Evolutionary conservation across 805 yeast genomes (phyloP).

Genomic region (Debaryomyces castellii): DNA sequence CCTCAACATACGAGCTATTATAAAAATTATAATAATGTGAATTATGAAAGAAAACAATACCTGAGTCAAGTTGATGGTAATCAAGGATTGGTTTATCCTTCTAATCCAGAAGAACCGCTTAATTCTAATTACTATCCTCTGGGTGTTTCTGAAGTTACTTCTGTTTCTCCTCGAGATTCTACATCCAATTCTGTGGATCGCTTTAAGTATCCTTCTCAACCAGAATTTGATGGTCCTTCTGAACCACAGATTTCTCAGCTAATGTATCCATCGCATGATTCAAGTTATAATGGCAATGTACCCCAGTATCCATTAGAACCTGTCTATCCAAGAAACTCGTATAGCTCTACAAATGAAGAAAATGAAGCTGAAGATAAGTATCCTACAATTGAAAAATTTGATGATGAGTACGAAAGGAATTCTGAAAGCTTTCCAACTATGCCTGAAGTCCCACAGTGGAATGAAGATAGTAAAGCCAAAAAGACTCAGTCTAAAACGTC

Average conservation of each 20-base stretch:
- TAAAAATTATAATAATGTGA: not conserved
- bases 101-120: not conserved
- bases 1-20: not conserved
- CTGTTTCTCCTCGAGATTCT: not conserved
- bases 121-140: not conserved
- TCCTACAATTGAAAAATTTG: slow-evolving; percentile 8
- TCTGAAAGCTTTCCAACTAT: slow-evolving; percentile 3
- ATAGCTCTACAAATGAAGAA: slow-evolving; percentile 1
- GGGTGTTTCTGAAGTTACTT: not conserved
- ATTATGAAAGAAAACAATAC: not conserved
- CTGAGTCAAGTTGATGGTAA: not conserved
- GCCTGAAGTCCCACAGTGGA: slow-evolving; percentile 3
- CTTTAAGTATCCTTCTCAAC: not conserved
- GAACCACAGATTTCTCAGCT: not conserved
- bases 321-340: not conserved
- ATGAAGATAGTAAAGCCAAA: slow-evolving; percentile 3
- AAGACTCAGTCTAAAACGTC: slow-evolving; percentile 4
- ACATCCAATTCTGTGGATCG: not conserved
- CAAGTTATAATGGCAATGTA: not conserved
- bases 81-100: not conserved
- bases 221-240: not conserved
- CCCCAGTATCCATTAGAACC: not conserved
- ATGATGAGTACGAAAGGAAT: not conserved
- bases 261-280: not conserved
- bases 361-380: slow-evolving; percentile 7